Conservation (phyloP, 2,329 filamentous ascomycete species). For the Samsoniella hepiali region DNA sequence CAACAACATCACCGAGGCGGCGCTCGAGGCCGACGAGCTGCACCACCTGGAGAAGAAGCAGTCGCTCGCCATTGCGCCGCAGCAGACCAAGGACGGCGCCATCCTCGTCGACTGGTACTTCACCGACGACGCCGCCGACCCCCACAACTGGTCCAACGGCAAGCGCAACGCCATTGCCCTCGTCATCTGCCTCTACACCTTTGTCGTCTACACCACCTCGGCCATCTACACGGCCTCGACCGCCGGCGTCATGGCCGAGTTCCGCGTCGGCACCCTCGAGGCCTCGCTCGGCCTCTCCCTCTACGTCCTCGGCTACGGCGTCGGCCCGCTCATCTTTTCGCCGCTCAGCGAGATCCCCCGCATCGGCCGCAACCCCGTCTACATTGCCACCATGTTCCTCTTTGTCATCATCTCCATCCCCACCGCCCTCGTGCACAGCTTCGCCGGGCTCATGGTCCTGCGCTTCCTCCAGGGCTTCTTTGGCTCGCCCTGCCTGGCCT, state of each 20-base stretch:
- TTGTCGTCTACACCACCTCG: constrained; percentile 53
- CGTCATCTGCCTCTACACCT: constrained; percentile 55
- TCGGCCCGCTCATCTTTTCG: constrained; percentile 63
- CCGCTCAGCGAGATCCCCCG: constrained; percentile 64
- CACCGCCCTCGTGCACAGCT: constrained; percentile 60
- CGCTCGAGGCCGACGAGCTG: constrained; percentile 36
- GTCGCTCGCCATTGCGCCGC: constrained; percentile 48
- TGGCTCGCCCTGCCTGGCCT: constrained; percentile 62
- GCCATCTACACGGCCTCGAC: constrained; percentile 47
- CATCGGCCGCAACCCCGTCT: constrained; percentile 65
- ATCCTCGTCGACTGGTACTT: constrained; percentile 55
- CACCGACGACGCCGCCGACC: constrained; percentile 53
- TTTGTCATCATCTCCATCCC: constrained; percentile 67
- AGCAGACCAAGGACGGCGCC: constrained; percentile 46
- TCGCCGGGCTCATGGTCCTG: constrained; percentile 59
- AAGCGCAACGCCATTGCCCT: constrained; percentile 41
- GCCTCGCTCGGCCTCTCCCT: constrained; percentile 58
- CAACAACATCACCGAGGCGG: constrained; percentile 31
- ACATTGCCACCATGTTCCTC: constrained; percentile 64
- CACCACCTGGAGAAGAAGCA: constrained; percentile 40
- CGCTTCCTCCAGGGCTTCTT: constrained; percentile 66
- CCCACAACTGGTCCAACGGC: constrained; percentile 50
- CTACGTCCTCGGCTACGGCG: constrained; percentile 62
- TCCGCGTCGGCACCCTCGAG: constrained; percentile 49
- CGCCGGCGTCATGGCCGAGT: constrained; percentile 48